Conservation (phyloP, 495 filamentous ascomycete species). For the Cairneyella variabilis region DNA sequence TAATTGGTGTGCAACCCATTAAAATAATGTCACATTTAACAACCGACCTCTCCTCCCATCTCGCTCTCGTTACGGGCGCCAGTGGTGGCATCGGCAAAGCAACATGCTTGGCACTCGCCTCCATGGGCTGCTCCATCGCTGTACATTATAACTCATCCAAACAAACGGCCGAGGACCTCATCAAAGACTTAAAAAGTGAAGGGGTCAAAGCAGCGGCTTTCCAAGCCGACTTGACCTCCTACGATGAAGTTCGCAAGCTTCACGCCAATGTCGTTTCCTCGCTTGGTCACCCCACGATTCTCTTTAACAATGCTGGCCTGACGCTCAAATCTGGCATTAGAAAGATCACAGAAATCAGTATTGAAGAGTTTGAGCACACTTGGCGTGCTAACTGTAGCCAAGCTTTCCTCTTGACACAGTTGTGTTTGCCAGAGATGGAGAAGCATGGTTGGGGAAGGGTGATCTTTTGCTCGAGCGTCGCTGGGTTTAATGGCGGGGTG, state of each 20-base stretch:
- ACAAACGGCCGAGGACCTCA: slow-evolving; percentile 1
- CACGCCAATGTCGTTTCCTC: slow-evolving; percentile 1
- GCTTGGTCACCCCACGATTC: slow-evolving; percentile 10
- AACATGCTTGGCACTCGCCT: slow-evolving; percentile 12
- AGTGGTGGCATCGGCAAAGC: slow-evolving; percentile 17
- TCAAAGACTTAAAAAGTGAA: slow-evolving; percentile 1
- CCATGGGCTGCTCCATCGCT: slow-evolving; percentile 16
- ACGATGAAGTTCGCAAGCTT: slow-evolving; percentile 13
- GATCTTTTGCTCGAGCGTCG: slow-evolving; percentile 65
- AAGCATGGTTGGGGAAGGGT: slow-evolving; percentile 61
- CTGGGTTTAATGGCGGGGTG: slow-evolving; percentile 60
- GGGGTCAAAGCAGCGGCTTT: slow-evolving; percentile 10
- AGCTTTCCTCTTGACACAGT: slow-evolving; percentile 62
- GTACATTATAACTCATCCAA: slow-evolving; percentile 19
- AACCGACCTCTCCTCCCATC: slow-evolving; percentile 8
- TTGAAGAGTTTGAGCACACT: slow-evolving; percentile 65
- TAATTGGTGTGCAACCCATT: too few relatives aligned
- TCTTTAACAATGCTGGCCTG: slow-evolving; percentile 21
- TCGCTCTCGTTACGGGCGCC: slow-evolving; percentile 17
- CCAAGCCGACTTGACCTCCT: slow-evolving; percentile 18
- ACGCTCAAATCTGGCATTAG: slow-evolving; percentile 12
- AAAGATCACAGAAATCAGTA: slow-evolving; percentile 25
- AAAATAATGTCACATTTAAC: slow-evolving; percentile 15
- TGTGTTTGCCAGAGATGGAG: slow-evolving; percentile 62
- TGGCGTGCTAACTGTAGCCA: slow-evolving; percentile 62